A percentile compares a stretch with the other conserved stretches of the same genome.
Evolutionary conservation across 371 early-diverging fungal genomes (phyloP).

Genomic region (Zopfochytrium polystomum): DNA sequence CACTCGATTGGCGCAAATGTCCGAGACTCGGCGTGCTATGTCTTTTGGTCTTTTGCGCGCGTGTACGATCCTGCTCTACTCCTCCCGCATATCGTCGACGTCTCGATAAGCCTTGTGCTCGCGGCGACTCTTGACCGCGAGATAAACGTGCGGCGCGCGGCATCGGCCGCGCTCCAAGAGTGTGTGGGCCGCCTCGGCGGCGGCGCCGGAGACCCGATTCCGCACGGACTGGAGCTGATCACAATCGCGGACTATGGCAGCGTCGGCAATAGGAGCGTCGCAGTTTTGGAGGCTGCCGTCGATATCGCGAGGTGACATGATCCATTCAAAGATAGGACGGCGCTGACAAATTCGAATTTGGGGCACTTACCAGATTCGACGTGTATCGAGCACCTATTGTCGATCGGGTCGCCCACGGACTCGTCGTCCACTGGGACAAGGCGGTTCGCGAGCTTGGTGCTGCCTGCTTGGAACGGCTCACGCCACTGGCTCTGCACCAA

Average conservation of each 20-base stretch:
- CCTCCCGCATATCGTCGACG: conserved; percentile 52
- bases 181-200: conserved; percentile 87
- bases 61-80: conserved; percentile 76
- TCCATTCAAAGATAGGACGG: conserved; percentile 1
- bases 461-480: conserved; percentile 61
- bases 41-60: conserved; percentile 95
- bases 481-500: conserved; percentile 22
- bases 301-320: conserved; percentile 66
- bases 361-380: conserved; percentile 49
- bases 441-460: conserved; percentile 73
- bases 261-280: conserved; percentile 75
- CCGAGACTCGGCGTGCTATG: conserved; percentile 93
- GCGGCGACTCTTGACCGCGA: conserved; percentile 86
- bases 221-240: conserved; percentile 90
- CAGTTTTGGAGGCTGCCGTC: conserved; percentile 64
- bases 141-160: conserved; percentile 90
- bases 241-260: conserved; percentile 88
- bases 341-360: conserved; percentile 6
- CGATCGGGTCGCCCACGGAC: conserved; percentile 61
- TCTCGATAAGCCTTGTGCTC: conserved; percentile 73
- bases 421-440: conserved; percentile 84
- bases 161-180: conserved; percentile 96
- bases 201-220: conserved; percentile 62
- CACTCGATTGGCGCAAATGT: conserved; percentile 92
- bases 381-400: conserved; percentile 73